Evolutionary conservation across 1,284 basidiomycete species (phyloP), one percentile per base, ranked within the genome.

Genomic region (Athelia psychrophila): DNA sequence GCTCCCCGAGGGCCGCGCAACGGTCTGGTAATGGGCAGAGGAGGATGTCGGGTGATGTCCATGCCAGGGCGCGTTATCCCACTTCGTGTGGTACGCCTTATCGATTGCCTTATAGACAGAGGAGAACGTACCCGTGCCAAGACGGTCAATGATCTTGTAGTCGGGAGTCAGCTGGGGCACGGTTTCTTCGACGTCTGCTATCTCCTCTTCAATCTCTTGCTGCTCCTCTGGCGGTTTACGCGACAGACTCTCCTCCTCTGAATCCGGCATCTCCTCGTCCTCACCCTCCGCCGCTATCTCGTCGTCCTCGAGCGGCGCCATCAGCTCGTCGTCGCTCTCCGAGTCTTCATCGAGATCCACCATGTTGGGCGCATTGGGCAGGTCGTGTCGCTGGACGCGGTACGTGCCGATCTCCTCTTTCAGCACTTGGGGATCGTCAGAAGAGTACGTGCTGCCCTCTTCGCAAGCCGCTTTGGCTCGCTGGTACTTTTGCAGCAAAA

Each of bases 31-130:
- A 61, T 81, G 69, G 20, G 83, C 81, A 19, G 82, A 83, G 19
- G 82, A 85, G 12, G 71, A 64, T 2, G 73, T 70, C n/a, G 76
- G 80, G 59, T 88, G 86, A 44, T 73, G 65, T 2, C 85, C 84
- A 38, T 83, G 79, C 95, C 96, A 98, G 18, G 82, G 76, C 9
- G 72, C 62, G 67, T 98, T 98, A 70, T 94, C 79, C 81, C 88
- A 95, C 53, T 84, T 86, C 40, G 77, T 68, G 61, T 91, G 82
- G 64, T 89, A 84, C 53, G 81, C 73, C 33, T 89, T 64, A 69
- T 99, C 96, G 58, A 95, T 73, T 0, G 95, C 96, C 64, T 99
- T 98, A 79, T 98, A 99, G 10, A 99, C 96, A 9, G 95, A 95
- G 0, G 96, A 98, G 71, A 99, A 99, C 2, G 96, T 99, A 22